Evolutionary conservation across 2,329 filamentous ascomycete genomes (phyloP).

Genomic region (Ophiostoma sp.): DNA sequence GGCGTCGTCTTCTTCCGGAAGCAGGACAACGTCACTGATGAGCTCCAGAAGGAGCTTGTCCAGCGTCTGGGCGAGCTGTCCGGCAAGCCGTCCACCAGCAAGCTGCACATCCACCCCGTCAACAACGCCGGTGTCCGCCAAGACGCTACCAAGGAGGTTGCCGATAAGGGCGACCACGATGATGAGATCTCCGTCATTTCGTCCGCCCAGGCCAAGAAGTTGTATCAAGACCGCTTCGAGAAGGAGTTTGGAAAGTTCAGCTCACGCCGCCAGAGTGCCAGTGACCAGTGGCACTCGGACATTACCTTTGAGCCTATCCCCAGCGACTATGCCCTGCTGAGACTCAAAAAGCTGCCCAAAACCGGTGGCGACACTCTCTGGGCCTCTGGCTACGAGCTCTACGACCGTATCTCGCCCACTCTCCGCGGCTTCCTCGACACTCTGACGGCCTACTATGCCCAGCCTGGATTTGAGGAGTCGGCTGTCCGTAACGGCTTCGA

Average conservation of each 20-base stretch:
- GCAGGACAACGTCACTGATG: conserved; percentile 40
- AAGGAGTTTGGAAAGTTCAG: not conserved
- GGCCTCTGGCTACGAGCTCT: conserved; percentile 67
- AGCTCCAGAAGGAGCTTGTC: conserved; percentile 28
- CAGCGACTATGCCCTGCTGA: conserved; percentile 48
- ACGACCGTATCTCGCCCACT: conserved; percentile 60
- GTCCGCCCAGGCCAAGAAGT: conserved; percentile 38
- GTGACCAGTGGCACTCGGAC: conserved; percentile 47
- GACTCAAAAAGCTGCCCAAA: conserved; percentile 44
- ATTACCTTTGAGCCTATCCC: conserved; percentile 51
- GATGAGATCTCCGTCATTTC: conserved; percentile 53
- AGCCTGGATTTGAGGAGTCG: conserved; percentile 51
- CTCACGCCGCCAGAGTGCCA: conserved; percentile 24
- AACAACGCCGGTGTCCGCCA: conserved; percentile 25
- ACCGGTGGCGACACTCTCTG: conserved; percentile 60
- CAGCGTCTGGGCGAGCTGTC: conserved; percentile 29
- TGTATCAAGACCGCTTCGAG: conserved; percentile 21
- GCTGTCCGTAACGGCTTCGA: conserved; percentile 48
- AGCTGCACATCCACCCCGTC: conserved; percentile 54
- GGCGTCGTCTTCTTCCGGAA: conserved; percentile 53
- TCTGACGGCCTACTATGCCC: conserved; percentile 56
- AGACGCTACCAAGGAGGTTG: conserved; percentile 15
- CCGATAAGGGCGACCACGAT: conserved; percentile 17
- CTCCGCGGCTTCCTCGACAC: conserved; percentile 54
- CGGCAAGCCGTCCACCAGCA: conserved; percentile 46